phyloP scores from a whole-genome alignment of 371 early-diverging fungal genomes.

The Rhizopus sp. region DNA sequence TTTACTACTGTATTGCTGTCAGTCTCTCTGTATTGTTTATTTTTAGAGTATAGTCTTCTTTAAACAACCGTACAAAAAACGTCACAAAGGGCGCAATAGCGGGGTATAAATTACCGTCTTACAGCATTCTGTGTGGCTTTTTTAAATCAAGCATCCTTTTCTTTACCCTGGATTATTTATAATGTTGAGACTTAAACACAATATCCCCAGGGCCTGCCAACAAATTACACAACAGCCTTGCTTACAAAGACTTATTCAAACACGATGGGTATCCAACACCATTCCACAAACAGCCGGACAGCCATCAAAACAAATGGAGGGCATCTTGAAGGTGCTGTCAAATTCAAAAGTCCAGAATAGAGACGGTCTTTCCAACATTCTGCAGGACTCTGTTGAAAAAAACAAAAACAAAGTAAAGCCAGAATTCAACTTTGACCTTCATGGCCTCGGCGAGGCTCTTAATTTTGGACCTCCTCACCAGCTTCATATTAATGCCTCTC shows the following conservation, averaged over 20 bases:
- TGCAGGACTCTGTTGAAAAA: conserved; percentile 8
- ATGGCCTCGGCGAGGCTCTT: conserved; percentile 14
- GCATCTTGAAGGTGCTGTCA: conserved; percentile 22
- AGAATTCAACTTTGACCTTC: background rate
- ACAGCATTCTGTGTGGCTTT: background rate
- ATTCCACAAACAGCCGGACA: conserved; percentile 10
- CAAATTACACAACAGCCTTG: conserved; percentile 13
- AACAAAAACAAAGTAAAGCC: conserved; percentile 7
- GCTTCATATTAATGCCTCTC: conserved; percentile 78
- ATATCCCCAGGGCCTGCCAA: conserved; percentile 14
- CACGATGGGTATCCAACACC: conserved; percentile 11
- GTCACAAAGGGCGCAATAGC: no score
- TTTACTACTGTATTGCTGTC: no score
- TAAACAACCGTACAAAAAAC: no score
- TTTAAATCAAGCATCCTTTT: background rate
- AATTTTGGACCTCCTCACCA: conserved; percentile 40
- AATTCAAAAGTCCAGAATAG: background rate
- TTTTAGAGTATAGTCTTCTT: no score
- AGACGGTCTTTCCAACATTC: conserved; percentile 2
- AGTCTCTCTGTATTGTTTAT: no score
- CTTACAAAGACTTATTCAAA: conserved; percentile 11
- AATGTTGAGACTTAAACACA: conserved; percentile 26
- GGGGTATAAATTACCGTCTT: no score
- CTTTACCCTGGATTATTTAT: conserved; percentile 2
- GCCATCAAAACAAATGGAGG: conserved; percentile 20